These are phyloP conservation scores for Paramarasmius palmivorus DNA, from an alignment of 1,284 basidiomycete genomes.

Conservation along the genomic window DNA sequence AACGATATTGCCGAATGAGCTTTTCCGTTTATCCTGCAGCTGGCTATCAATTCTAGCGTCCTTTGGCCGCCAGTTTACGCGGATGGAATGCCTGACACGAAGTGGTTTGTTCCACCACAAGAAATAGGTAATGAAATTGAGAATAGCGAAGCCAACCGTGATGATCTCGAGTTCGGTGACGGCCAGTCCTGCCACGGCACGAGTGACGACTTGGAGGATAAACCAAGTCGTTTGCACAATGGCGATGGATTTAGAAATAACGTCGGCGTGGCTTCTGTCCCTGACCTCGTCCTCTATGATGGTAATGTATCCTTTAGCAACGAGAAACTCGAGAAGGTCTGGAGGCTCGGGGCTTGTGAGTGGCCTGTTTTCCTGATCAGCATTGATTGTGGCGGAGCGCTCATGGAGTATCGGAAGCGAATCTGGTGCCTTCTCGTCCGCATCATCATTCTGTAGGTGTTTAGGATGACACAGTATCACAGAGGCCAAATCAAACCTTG, in stretches of 20 bases:
- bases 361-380: neutral
- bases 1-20: too few species aligned
- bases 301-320: neutral
- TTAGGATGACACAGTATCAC: too few species aligned
- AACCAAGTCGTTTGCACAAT: conserved; percentile 34
- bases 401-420: too few species aligned
- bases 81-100: conserved; percentile 15
- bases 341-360: neutral
- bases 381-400: too few species aligned
- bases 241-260: conserved; percentile 26
- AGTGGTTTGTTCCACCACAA: conserved; percentile 39
- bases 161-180: conserved; percentile 32
- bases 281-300: conserved; percentile 25
- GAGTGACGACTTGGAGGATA: conserved; percentile 26
- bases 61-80: conserved; percentile 3
- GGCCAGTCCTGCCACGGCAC: conserved; percentile 21
- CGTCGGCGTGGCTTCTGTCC: conserved; percentile 30
- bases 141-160: conserved; percentile 27
- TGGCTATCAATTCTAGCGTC: too few species aligned
- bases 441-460: too few species aligned
- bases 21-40: too few species aligned
- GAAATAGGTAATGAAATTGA: conserved; percentile 26
- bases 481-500: too few species aligned
- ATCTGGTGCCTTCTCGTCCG: too few species aligned
- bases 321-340: neutral